These are phyloP conservation scores for Zymoseptoria passerinii DNA, from an alignment of 2,329 filamentous ascomycete genomes.

Conservation along the genomic window DNA sequence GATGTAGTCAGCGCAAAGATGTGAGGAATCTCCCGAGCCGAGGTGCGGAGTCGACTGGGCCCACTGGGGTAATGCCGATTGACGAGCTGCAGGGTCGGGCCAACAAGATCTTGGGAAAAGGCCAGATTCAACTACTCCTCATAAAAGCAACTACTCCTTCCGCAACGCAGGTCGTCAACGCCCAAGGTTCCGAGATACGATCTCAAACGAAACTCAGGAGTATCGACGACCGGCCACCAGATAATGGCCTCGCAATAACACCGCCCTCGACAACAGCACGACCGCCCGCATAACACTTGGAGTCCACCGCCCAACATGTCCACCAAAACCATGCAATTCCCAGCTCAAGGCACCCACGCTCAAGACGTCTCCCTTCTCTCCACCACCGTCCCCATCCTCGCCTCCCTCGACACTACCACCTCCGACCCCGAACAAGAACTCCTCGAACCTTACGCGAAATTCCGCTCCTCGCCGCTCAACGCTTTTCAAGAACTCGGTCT, in stretches of 20 bases:
- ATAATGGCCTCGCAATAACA: not conserved
- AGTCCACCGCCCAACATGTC: not conserved
- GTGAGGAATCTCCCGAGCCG: not conserved
- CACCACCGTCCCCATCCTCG: conserved; percentile 40
- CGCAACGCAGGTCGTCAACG: not conserved
- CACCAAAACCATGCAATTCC: conserved; percentile 3
- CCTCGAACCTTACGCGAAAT: conserved; percentile 78
- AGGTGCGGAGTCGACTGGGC: not conserved
- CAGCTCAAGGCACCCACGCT: not conserved
- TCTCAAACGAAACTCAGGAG: not conserved
- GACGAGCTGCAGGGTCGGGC: not conserved
- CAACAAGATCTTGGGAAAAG: not conserved
- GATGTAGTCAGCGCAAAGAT: not conserved
- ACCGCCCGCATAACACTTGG: not conserved
- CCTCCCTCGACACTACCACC: conserved; percentile 33
- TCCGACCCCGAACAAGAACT: conserved; percentile 51
- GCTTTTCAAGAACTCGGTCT: conserved; percentile 91
- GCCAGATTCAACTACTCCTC: not conserved
- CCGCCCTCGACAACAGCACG: not conserved
- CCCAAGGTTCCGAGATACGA: not conserved
- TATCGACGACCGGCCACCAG: not conserved
- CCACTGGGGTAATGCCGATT: not conserved
- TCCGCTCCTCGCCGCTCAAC: conserved; percentile 62
- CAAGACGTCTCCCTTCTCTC: conserved; percentile 13
- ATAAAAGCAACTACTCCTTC: not conserved